phyloP scores from a whole-genome alignment of 2,329 filamentous ascomycete species.

The Apiospora aurea region DNA sequence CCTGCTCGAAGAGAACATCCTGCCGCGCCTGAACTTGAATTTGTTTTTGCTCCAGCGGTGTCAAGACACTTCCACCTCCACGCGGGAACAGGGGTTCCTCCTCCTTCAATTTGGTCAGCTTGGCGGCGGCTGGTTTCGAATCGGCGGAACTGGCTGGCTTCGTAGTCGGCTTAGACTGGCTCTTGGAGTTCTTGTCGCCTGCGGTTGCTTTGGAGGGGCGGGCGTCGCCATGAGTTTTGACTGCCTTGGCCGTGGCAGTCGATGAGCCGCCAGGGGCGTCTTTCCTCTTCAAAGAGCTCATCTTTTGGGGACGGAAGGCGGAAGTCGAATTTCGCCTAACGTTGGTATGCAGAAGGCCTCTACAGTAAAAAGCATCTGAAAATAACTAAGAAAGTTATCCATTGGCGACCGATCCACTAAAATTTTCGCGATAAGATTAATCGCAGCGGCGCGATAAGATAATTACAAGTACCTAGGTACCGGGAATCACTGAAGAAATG shows the following conservation, averaged over 20 bases:
- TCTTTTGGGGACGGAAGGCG: slow-evolving; percentile 39
- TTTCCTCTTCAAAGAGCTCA: slow-evolving; percentile 66
- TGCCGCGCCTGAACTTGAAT: slow-evolving; percentile 92
- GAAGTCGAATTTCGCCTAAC: slow-evolving; percentile 18
- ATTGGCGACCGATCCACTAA: slow-evolving; percentile 19
- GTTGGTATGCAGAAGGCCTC: slow-evolving; percentile 2
- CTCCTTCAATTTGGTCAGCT: slow-evolving; percentile 64
- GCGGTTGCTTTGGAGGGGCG: slow-evolving; percentile 58
- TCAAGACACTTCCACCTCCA: slow-evolving; percentile 89
- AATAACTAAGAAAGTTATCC: slow-evolving; percentile 25
- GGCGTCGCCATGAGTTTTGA: slow-evolving; percentile 53
- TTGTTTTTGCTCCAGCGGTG: slow-evolving; percentile 93
- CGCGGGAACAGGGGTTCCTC: slow-evolving; percentile 92
- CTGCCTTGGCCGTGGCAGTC: slow-evolving; percentile 50
- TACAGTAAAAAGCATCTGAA: slow-evolving; percentile 22
- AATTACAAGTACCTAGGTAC: not conserved
- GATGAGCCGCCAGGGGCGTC: slow-evolving; percentile 60
- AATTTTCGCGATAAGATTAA: slow-evolving; percentile 26
- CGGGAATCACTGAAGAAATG: not conserved
- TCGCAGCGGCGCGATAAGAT: slow-evolving; percentile 6
- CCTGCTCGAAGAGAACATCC: slow-evolving; percentile 89
- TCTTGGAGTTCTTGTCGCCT: slow-evolving; percentile 44
- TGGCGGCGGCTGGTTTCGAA: slow-evolving; percentile 41
- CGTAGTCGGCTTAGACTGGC: slow-evolving; percentile 41
- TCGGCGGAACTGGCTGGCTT: slow-evolving; percentile 36